Evolutionary conservation across 75 land plant genomes (phyloP).

Genomic region (Isoetes taiwanensis): DNA sequence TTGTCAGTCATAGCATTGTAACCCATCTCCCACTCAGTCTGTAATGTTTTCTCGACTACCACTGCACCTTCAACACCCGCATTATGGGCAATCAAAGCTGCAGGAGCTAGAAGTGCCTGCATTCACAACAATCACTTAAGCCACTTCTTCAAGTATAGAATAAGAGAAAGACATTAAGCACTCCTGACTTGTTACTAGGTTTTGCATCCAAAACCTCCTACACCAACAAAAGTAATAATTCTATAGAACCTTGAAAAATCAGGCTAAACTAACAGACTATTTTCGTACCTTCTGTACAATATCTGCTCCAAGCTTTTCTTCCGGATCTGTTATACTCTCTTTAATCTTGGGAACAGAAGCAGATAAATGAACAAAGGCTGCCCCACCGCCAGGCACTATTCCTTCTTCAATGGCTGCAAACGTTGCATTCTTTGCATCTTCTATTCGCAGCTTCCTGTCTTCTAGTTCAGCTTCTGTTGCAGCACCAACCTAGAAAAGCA

Average conservation of each 20-base stretch:
- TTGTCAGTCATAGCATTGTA: conserved; percentile 68
- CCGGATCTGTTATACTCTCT: conserved; percentile 43
- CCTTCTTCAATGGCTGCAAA: conserved; percentile 91
- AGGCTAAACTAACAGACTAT: background rate
- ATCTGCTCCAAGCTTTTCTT: conserved; percentile 83
- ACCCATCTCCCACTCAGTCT: conserved; percentile 45
- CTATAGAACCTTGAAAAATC: background rate
- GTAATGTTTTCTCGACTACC: conserved; percentile 56
- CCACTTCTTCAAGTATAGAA: background rate
- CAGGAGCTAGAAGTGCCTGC: conserved; percentile 83
- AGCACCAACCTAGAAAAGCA: conserved; percentile 57
- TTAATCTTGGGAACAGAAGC: conserved; percentile 52
- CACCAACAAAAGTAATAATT: background rate
- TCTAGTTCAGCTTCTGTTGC: conserved; percentile 89
- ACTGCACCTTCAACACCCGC: conserved; percentile 73
- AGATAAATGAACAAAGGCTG: conserved; percentile 62
- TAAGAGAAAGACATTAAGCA: background rate
- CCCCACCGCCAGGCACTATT: conserved; percentile 91
- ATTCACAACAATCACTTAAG: background rate
- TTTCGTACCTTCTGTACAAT: conserved; percentile 58
- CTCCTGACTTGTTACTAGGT: background rate
- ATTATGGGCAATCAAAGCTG: conserved; percentile 58
- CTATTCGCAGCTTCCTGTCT: conserved; percentile 75
- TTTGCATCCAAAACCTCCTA: background rate
- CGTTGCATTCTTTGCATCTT: conserved; percentile 93